These are phyloP conservation scores for Coemansia sp. DNA, from an alignment of 192 early-diverging fungal species.

Conservation along the genomic window DNA sequence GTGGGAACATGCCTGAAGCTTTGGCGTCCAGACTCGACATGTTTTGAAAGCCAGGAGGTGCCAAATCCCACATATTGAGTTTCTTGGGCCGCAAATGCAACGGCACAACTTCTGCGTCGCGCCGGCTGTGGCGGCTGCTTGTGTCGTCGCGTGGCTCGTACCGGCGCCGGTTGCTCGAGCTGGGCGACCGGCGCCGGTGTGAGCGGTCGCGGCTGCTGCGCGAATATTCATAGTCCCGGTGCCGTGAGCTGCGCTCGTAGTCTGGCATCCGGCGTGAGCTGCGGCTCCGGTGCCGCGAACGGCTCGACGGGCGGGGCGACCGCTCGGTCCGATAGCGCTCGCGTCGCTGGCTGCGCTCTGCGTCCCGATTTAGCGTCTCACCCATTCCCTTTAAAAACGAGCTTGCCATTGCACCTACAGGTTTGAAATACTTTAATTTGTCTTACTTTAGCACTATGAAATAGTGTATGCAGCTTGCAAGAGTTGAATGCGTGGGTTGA, in stretches of 20 bases:
- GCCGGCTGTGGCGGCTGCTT: slow-evolving; percentile 10
- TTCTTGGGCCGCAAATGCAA: slow-evolving; percentile 75
- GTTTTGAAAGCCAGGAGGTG: slow-evolving; percentile 85
- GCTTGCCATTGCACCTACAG: slow-evolving; percentile 24
- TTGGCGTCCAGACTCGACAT: slow-evolving; percentile 87
- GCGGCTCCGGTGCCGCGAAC: slow-evolving; percentile 44
- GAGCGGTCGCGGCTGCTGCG: slow-evolving; percentile 32
- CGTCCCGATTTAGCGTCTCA: slow-evolving; percentile 14
- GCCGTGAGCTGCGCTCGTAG: slow-evolving; percentile 48
- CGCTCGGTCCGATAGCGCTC: slow-evolving; percentile 8
- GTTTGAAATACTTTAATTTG: neutral
- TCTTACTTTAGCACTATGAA: neutral
- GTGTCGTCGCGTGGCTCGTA: slow-evolving; percentile 27
- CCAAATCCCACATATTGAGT: slow-evolving; percentile 89
- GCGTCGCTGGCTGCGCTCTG: neutral
- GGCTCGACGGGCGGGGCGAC: slow-evolving; percentile 12
- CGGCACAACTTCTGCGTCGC: slow-evolving; percentile 59
- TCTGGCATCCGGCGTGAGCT: slow-evolving; percentile 53
- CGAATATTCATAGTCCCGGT: slow-evolving; percentile 49
- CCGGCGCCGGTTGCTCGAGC: slow-evolving; percentile 47
- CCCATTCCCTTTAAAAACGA: slow-evolving; percentile 46
- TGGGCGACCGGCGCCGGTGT: slow-evolving; percentile 42
- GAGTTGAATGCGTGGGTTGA: neutral
- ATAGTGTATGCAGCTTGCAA: neutral
- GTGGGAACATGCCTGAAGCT: slow-evolving; percentile 65